Evolutionary conservation across 345 rosid species (phyloP).

Genomic region (Aquilaria sinensis): DNA sequence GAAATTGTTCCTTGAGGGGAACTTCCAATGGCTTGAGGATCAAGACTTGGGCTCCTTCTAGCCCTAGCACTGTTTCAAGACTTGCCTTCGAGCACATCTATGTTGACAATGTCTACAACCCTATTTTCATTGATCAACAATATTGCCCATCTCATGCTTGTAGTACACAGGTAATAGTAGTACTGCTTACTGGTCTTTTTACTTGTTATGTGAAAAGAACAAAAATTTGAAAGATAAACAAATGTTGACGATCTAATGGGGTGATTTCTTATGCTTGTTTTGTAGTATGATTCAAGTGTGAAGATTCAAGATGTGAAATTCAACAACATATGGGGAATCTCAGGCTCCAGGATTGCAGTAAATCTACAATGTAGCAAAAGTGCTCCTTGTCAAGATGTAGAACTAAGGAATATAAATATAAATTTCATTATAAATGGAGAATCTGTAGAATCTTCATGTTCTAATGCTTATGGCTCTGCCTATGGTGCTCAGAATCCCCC

Average conservation of each 20-base stretch:
- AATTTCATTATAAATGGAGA: not conserved
- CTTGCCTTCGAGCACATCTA: slow-evolving; percentile 15
- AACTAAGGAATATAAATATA: slow-evolving; percentile 16
- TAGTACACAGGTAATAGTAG: not conserved
- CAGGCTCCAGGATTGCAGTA: slow-evolving; percentile 13
- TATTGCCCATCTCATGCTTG: slow-evolving; percentile 24
- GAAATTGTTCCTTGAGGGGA: slow-evolving; percentile 9
- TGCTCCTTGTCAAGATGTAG: slow-evolving; percentile 15
- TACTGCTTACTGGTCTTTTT: not conserved
- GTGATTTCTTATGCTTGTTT: not conserved
- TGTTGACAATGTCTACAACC: slow-evolving; percentile 17
- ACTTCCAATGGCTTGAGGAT: slow-evolving; percentile 28
- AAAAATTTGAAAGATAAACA: not conserved
- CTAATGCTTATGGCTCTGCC: slow-evolving; percentile 14
- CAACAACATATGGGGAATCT: slow-evolving; percentile 16
- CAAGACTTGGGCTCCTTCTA: slow-evolving; percentile 26
- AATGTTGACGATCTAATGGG: too few relatives aligned
- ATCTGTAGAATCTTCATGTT: slow-evolving; percentile 8
- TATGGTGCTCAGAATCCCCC: slow-evolving; percentile 19
- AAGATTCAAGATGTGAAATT: slow-evolving; percentile 12
- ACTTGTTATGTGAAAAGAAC: not conserved
- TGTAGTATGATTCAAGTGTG: slow-evolving; percentile 9
- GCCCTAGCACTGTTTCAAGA: not conserved
- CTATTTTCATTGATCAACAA: slow-evolving; percentile 30
- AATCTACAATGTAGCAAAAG: slow-evolving; percentile 15